phyloP scores from a whole-genome alignment of 257 asterid genomes.

The Solanum stenotomum region DNA sequence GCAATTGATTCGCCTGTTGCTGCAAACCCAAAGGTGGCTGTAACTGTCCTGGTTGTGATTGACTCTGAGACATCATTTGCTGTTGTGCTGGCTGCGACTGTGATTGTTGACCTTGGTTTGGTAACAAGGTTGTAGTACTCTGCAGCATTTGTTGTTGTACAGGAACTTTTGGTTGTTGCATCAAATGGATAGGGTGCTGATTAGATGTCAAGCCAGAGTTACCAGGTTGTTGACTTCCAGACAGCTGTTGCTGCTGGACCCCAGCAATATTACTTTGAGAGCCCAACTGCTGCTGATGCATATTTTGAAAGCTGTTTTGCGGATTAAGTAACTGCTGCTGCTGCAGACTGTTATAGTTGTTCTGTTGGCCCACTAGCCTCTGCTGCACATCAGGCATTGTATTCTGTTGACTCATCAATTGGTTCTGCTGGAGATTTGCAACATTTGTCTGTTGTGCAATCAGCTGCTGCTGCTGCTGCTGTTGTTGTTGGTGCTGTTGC shows the following conservation, averaged over 20 bases:
- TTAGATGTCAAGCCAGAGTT: constrained; percentile 48
- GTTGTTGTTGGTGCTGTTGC: constrained; percentile 58
- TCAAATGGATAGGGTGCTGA: constrained; percentile 67
- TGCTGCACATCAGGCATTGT: constrained; percentile 63
- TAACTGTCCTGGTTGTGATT: constrained; percentile 72
- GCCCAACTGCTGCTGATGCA: constrained; percentile 74
- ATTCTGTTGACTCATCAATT: constrained; percentile 65
- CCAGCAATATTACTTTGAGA: constrained; percentile 62
- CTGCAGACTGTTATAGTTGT: constrained; percentile 50
- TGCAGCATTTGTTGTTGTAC: constrained; percentile 82
- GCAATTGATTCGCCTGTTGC: constrained; percentile 52
- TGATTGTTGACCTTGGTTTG: constrained; percentile 64
- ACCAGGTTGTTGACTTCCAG: constrained; percentile 60
- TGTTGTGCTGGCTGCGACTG: constrained; percentile 74
- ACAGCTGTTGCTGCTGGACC: constrained; percentile 75
- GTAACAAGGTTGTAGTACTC: constrained; percentile 42
- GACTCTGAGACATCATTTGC: constrained; percentile 79
- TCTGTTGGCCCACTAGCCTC: constrained; percentile 77
- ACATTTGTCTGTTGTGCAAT: constrained; percentile 58
- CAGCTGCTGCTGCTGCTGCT: constrained; percentile 40
- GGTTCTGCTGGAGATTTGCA: constrained; percentile 66
- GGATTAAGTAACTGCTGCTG: constrained; percentile 69
- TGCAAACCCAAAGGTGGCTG: constrained; percentile 77
- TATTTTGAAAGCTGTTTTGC: constrained; percentile 57
- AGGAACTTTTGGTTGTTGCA: constrained; percentile 63